phyloP scores from a whole-genome alignment of 2,329 filamentous ascomycete genomes.

The Colletotrichum truncatum region DNA sequence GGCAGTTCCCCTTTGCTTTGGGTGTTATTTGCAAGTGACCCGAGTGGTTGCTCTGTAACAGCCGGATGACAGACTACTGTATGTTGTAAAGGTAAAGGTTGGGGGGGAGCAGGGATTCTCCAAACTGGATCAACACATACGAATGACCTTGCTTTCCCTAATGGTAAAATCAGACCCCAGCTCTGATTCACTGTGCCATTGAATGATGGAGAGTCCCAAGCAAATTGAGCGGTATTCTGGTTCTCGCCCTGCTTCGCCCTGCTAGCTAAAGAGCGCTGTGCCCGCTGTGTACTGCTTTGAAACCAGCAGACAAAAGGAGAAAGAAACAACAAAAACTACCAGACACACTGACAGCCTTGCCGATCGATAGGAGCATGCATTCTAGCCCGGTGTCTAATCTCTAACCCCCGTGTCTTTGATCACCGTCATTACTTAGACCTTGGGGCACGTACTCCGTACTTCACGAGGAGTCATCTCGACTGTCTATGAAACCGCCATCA shows the following conservation, averaged over 20 bases:
- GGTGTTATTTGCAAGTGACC: neutral
- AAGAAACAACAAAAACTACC: neutral
- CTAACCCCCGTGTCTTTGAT: neutral
- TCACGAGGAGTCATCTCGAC: neutral
- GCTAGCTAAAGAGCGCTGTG: neutral
- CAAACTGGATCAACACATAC: slow-evolving; percentile 11
- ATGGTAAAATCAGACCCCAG: no score
- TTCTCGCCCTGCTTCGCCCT: no score
- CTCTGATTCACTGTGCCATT: no score
- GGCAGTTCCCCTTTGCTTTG: no score
- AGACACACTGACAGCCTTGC: slow-evolving; percentile 13
- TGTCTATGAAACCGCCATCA: neutral
- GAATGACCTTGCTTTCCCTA: neutral
- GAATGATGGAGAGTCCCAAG: no score
- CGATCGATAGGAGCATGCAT: neutral
- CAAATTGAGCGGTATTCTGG: no score
- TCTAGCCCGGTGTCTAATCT: neutral
- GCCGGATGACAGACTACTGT: neutral
- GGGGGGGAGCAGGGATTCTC: slow-evolving; percentile 14
- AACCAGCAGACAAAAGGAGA: no score
- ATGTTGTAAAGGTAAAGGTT: neutral
- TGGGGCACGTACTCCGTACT: no score
- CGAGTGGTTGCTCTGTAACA: neutral
- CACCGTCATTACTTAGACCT: neutral
- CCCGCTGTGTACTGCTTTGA: neutral